Evolutionary conservation across 2,329 filamentous ascomycete species (phyloP).

Genomic region (Acrodontium crateriforme): DNA sequence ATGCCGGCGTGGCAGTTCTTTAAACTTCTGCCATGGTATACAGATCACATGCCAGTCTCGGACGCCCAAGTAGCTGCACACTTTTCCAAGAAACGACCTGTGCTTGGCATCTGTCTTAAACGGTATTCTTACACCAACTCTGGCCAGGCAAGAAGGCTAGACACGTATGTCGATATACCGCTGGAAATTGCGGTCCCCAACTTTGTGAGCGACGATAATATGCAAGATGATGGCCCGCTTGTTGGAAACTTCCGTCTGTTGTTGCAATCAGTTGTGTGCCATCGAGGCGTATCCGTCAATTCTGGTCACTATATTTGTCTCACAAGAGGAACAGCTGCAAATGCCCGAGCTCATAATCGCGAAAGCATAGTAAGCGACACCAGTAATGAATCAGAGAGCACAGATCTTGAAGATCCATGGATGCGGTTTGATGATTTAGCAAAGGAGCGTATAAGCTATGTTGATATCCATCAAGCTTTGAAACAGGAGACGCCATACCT

Average conservation of each 20-base stretch:
- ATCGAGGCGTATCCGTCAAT: slow-evolving; percentile 71
- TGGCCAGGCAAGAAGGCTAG: slow-evolving; percentile 55
- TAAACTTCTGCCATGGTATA: slow-evolving; percentile 86
- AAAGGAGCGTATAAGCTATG: slow-evolving; percentile 54
- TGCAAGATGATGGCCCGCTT: slow-evolving; percentile 51
- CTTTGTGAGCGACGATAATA: slow-evolving; percentile 71
- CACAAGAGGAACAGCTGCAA: slow-evolving; percentile 53
- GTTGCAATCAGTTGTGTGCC: slow-evolving; percentile 82
- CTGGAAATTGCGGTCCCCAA: slow-evolving; percentile 70
- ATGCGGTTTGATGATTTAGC: slow-evolving; percentile 85
- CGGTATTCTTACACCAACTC: slow-evolving; percentile 64
- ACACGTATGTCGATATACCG: slow-evolving; percentile 84
- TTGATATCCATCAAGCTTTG: slow-evolving; percentile 66
- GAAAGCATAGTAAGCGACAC: slow-evolving; percentile 32
- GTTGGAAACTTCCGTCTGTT: slow-evolving; percentile 88
- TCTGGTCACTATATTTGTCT: slow-evolving; percentile 88
- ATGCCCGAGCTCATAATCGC: slow-evolving; percentile 29
- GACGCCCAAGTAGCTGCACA: slow-evolving; percentile 79
- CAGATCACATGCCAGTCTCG: slow-evolving; percentile 46
- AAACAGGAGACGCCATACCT: slow-evolving; percentile 86
- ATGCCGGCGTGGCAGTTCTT: slow-evolving; percentile 99
- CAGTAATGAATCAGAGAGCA: slow-evolving; percentile 21
- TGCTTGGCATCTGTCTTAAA: slow-evolving; percentile 86
- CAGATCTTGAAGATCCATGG: slow-evolving; percentile 66
- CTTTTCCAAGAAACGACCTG: slow-evolving; percentile 67